Evolutionary conservation across 371 early-diverging fungal species (phyloP), one percentile per base, ranked within the genome.

Genomic region (Lichtheimia ornata): DNA sequence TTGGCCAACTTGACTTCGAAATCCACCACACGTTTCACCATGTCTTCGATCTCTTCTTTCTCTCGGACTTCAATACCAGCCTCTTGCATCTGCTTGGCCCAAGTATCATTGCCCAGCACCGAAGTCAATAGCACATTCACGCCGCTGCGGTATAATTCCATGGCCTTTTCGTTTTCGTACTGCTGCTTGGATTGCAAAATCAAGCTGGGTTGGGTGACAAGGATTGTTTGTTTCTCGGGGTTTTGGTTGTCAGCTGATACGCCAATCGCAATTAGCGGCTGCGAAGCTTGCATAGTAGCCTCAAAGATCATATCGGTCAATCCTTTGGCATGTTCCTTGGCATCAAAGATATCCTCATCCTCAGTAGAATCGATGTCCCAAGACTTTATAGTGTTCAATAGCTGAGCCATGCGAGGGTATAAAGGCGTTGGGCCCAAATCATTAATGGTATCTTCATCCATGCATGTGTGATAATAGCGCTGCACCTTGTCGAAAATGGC

Each of bases 151-250:
- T 77, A 59, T 0, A 55, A 60, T 0, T 67, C 27, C 11, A 72
- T 50, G 7, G 72, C 72, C 5, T 74, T 59, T 6, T 72, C 55
- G 18, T 86, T 82, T 13, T 64, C 54, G 54, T 86, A 87, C 28
- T 87, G 86, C 15, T 79, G 77, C 18, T 85, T 86, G 49, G 83
- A 77, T 5, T 85, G 84, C 47, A 87, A 64, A 14, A 84, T 79
- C 18, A 85, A 50, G 1, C 84, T 84, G n/a, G 71, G 62, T 65
- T 87, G 87, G 7, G 51, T 61, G 1, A 87, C 45, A 17, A 70
- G 65, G 15, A 87, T 53, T 3, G 75, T 62, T 50, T 78, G 72
- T 0, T 59, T 47, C 5, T 68, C 67, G 13, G 88, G 87, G 35
- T 84, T 67, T 44, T 77, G 77, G 51, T 67, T 62, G 60, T 88